Conservation (phyloP, 768 basidiomycete genomes). For the Dacryopinax primogenitus region DNA sequence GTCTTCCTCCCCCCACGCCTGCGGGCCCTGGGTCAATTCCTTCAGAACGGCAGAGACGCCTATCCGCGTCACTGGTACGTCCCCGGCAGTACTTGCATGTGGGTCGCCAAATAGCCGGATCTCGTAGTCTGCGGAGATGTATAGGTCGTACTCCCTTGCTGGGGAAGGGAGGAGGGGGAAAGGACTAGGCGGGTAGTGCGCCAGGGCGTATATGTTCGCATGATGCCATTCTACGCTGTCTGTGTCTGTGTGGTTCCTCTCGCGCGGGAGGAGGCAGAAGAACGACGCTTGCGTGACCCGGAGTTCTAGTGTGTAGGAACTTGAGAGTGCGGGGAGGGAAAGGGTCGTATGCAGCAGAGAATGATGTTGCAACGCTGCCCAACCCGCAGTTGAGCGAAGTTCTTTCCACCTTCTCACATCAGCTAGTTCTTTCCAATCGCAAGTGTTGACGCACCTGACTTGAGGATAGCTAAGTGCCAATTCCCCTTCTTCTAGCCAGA, state of each 20-base stretch:
- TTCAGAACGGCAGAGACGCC: constrained; percentile 38
- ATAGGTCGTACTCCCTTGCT: constrained; percentile 44
- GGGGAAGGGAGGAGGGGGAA: constrained; percentile 41
- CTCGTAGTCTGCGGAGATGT: constrained; percentile 79
- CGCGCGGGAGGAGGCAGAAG: constrained; percentile 51
- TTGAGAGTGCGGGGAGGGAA: constrained; percentile 39
- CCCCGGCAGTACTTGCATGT: constrained; percentile 25
- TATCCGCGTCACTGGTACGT: constrained; percentile 45
- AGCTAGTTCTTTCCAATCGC: neutral
- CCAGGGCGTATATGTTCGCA: constrained; percentile 76
- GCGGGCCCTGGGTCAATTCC: constrained; percentile 23
- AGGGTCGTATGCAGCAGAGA: constrained; percentile 53
- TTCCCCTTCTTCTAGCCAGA: constrained; percentile 27
- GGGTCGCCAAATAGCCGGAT: constrained; percentile 79
- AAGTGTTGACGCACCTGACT: constrained; percentile 35
- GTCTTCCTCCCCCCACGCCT: constrained; percentile 40
- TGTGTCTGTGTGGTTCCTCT: constrained; percentile 17
- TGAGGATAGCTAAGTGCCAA: constrained; percentile 52
- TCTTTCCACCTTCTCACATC: constrained; percentile 45
- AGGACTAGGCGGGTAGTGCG: constrained; percentile 37
- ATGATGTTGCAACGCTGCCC: constrained; percentile 77
- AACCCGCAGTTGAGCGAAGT: constrained; percentile 66
- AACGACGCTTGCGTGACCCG: constrained; percentile 61
- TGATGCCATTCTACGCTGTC: constrained; percentile 52
- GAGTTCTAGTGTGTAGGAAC: constrained; percentile 40